A percentile compares a stretch with the other conserved stretches of the same genome.
These are phyloP conservation scores for Talaromyces sp. DNA, from an alignment of 2,329 filamentous ascomycete genomes.

Conservation along the genomic window DNA sequence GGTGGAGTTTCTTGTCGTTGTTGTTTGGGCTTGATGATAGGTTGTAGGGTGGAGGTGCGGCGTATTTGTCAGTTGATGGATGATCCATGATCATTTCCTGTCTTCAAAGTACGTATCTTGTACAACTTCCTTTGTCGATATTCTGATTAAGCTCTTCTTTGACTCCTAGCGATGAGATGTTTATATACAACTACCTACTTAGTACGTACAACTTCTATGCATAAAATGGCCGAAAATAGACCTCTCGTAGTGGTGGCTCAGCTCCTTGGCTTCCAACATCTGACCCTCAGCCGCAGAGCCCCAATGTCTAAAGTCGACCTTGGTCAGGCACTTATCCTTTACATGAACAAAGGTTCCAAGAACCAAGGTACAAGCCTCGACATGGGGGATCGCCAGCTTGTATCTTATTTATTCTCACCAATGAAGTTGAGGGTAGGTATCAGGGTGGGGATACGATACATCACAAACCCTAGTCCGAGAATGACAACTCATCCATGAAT, in stretches of 20 bases:
- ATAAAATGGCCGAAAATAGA: neutral
- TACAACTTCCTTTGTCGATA: too few relatives aligned
- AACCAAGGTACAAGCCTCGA: neutral
- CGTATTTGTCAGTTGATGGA: neutral
- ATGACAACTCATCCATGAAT: neutral
- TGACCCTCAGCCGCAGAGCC: neutral
- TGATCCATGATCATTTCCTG: neutral
- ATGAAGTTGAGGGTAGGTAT: neutral
- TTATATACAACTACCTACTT: neutral
- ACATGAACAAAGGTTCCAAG: too few relatives aligned
- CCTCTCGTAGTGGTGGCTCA: neutral
- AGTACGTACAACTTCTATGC: neutral
- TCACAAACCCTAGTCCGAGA: neutral
- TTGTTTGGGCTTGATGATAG: neutral
- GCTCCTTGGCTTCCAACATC: neutral
- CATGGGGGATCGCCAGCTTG: neutral
- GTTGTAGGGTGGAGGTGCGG: neutral
- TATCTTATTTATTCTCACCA: neutral
- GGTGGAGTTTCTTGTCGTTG: neutral
- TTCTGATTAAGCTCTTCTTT: neutral
- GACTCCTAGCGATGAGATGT: neutral
- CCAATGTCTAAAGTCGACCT: too few relatives aligned
- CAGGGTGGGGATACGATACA: too few relatives aligned
- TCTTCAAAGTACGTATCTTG: too few relatives aligned
- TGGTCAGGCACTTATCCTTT: too few relatives aligned